These are phyloP conservation scores for Combretum micranthum DNA, from an alignment of 345 rosid species.

Conservation along the genomic window DNA sequence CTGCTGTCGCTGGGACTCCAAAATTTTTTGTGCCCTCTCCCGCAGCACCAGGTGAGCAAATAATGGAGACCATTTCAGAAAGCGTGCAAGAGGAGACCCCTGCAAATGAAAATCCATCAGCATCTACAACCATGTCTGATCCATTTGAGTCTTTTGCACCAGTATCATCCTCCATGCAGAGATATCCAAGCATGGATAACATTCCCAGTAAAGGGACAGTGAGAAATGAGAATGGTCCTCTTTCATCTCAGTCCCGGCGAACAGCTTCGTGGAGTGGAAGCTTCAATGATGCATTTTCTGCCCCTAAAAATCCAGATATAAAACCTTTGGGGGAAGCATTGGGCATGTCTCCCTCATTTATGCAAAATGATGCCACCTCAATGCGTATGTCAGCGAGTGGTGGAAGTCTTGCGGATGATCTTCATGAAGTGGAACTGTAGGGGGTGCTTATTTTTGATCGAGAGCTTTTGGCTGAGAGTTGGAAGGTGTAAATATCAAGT, in stretches of 20 bases:
- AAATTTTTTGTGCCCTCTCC: constrained; percentile 80
- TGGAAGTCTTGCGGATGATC: constrained; percentile 68
- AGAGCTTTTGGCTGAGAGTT: constrained; percentile 5
- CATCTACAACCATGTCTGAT: constrained; percentile 21
- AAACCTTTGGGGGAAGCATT: constrained; percentile 33
- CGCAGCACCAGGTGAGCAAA: constrained; percentile 29
- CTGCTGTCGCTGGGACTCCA: constrained; percentile 55
- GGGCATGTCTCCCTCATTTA: constrained; percentile 26
- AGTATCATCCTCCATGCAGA: constrained; percentile 33
- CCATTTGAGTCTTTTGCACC: constrained; percentile 22
- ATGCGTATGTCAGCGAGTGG: constrained; percentile 26
- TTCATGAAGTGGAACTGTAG: constrained; percentile 92
- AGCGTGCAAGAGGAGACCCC: constrained; percentile 30
- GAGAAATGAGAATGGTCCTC: constrained; percentile 17
- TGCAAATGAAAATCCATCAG: constrained; percentile 31
- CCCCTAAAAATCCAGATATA: constrained; percentile 21
- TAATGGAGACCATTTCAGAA: constrained; percentile 44
- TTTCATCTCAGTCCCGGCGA: constrained; percentile 42
- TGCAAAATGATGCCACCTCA: constrained; percentile 24
- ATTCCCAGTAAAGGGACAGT: constrained; percentile 26
- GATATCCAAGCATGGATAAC: constrained; percentile 56
- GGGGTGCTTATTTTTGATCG: background rate
- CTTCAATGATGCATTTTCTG: constrained; percentile 27
- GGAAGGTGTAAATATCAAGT: constrained; percentile 48
- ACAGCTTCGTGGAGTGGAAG: constrained; percentile 92